Evolutionary conservation across 2,329 filamentous ascomycete species (phyloP).

Genomic region (Aspergillus versicolor): DNA sequence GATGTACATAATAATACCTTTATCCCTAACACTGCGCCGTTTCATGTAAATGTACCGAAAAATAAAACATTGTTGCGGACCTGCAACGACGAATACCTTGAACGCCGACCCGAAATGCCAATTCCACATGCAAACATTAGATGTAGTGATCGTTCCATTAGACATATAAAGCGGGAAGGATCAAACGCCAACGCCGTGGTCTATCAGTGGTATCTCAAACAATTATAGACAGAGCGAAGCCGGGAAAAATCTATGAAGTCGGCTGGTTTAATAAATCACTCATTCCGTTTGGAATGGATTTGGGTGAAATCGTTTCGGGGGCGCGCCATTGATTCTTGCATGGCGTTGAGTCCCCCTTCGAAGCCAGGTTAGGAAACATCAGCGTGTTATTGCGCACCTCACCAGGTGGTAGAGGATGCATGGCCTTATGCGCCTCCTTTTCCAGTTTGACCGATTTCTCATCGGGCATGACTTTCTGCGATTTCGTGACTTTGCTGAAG

Average conservation of each 20-base stretch:
- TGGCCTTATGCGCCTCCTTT: constrained; percentile 30
- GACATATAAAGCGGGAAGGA: constrained; percentile 1
- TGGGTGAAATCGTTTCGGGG: constrained; percentile 24
- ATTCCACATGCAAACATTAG: background rate
- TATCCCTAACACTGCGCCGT: constrained; percentile 4
- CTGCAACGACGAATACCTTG: background rate
- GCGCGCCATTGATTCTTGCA: constrained; percentile 14
- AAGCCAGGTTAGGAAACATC: constrained; percentile 28
- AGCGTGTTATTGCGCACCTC: constrained; percentile 38
- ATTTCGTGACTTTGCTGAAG: constrained; percentile 36
- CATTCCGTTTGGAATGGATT: constrained; percentile 27
- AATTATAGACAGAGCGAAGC: constrained; percentile 10
- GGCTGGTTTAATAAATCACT: constrained; percentile 19
- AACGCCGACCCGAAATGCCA: constrained; percentile 3
- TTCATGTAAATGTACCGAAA: background rate
- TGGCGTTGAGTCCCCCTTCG: constrained; percentile 19
- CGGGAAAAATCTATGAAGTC: constrained; percentile 8
- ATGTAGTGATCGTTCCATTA: background rate
- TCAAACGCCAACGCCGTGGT: constrained; percentile 22
- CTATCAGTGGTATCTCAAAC: constrained; percentile 39
- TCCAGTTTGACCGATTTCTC: constrained; percentile 28
- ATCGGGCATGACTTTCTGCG: constrained; percentile 19
- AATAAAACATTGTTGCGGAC: background rate
- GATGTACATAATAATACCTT: constrained; percentile 15
- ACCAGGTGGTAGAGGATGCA: constrained; percentile 35